phyloP scores from a whole-genome alignment of 768 basidiomycete genomes.

The Leccinum arenicola region DNA sequence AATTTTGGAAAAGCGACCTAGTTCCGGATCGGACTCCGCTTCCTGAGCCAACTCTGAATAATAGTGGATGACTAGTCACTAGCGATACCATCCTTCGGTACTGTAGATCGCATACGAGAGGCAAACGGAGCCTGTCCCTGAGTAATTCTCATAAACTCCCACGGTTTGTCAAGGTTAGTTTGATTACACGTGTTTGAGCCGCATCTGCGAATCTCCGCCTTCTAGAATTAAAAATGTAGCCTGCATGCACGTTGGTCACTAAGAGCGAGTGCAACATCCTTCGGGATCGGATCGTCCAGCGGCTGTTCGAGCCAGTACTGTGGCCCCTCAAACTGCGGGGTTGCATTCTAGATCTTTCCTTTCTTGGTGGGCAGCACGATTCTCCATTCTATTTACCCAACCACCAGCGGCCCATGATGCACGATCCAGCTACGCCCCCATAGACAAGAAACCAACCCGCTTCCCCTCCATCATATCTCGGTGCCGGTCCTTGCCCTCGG shows the following conservation, averaged over 20 bases:
- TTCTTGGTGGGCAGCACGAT: constrained; percentile 7
- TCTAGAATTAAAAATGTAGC: constrained; percentile 15
- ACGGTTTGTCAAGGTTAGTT: constrained; percentile 14
- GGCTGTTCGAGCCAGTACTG: not conserved
- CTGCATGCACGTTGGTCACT: constrained; percentile 9
- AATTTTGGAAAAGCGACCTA: constrained; percentile 77
- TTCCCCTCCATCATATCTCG: constrained; percentile 18
- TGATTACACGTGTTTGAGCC: constrained; percentile 25
- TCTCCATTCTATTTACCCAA: constrained; percentile 21
- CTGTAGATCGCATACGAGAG: constrained; percentile 4
- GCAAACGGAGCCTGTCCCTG: constrained; percentile 2
- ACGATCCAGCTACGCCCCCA: not conserved
- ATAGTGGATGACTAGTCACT: constrained; percentile 1
- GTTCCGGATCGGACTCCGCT: constrained; percentile 39
- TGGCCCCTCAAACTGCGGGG: constrained; percentile 32
- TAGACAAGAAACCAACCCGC: not conserved
- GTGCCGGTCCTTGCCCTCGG: constrained; percentile 23
- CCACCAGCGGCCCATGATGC: constrained; percentile 11
- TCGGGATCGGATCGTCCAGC: constrained; percentile 27
- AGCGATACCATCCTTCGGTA: constrained; percentile 6
- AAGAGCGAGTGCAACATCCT: constrained; percentile 9
- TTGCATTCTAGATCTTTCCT: constrained; percentile 15
- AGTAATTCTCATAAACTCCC: constrained; percentile 17
- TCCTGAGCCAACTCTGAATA: constrained; percentile 14
- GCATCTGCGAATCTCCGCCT: constrained; percentile 23